Conservation (phyloP, 306 rosid genomes). For the Malus asiatica region DNA sequence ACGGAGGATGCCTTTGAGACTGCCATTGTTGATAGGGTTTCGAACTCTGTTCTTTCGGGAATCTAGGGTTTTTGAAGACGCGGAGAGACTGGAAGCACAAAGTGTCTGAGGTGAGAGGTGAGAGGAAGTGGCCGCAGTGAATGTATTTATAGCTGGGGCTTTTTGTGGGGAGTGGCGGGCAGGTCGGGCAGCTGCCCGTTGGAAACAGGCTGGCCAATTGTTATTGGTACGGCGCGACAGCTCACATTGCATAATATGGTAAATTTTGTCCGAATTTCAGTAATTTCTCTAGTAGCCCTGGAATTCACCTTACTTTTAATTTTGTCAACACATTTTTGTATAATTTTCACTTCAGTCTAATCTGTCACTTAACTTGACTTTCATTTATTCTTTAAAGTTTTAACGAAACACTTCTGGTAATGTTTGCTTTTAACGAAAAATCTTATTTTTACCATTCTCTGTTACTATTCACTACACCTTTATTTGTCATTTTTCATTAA, state of each 20-base stretch:
- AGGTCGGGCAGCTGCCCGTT: slow-evolving; percentile 55
- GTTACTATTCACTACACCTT: rapidly evolving
- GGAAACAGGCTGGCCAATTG: slow-evolving; percentile 46
- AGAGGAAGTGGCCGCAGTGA: background rate
- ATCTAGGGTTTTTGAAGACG: slow-evolving; percentile 15
- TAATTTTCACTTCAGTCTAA: no score
- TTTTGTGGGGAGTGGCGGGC: slow-evolving; percentile 26
- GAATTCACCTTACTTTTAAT: no score
- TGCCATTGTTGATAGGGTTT: slow-evolving; percentile 44
- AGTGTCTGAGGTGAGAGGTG: background rate
- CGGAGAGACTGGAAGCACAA: background rate
- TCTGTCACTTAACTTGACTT: no score
- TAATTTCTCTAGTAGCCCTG: no score
- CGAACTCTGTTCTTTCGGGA: background rate
- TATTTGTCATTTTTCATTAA: no score
- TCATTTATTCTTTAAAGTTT: no score
- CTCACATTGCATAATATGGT: slow-evolving; percentile 11
- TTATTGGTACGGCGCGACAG: slow-evolving; percentile 33
- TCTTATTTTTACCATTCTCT: no score
- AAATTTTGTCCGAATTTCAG: background rate
- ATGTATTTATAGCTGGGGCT: slow-evolving; percentile 25
- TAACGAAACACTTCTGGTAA: no score
- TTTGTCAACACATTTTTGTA: background rate
- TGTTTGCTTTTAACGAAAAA: no score
- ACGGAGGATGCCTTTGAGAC: slow-evolving; percentile 22